These are phyloP conservation scores for Papiliotrema flavescens DNA, from an alignment of 1,284 basidiomycete genomes.

Conservation along the genomic window DNA sequence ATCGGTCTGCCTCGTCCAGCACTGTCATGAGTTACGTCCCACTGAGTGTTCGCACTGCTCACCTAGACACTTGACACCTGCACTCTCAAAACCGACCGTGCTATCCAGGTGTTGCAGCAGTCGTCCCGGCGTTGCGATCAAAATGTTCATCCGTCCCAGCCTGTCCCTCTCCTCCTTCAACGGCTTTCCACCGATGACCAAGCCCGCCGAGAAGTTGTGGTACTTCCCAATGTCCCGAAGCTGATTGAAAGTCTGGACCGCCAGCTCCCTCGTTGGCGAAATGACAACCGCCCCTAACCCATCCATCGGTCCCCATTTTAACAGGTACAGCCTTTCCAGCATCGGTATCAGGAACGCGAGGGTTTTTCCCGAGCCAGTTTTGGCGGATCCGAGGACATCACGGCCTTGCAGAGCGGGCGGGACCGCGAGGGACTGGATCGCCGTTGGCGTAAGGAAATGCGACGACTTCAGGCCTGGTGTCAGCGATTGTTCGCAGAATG, in stretches of 20 bases:
- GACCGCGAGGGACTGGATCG: slow-evolving; percentile 66
- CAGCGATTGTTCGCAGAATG: background rate
- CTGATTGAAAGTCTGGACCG: slow-evolving; percentile 96
- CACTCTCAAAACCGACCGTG: slow-evolving; percentile 88
- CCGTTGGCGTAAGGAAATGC: slow-evolving; percentile 81
- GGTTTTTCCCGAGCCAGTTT: slow-evolving; percentile 80
- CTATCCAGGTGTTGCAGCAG: slow-evolving; percentile 98
- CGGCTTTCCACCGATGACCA: slow-evolving; percentile 96
- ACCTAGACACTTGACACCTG: slow-evolving; percentile 88
- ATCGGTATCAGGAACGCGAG: slow-evolving; percentile 75
- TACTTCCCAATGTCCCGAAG: slow-evolving; percentile 84
- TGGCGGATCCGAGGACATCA: slow-evolving; percentile 72
- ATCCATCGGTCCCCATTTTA: slow-evolving; percentile 75
- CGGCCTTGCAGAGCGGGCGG: slow-evolving; percentile 63
- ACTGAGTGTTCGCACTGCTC: slow-evolving; percentile 65
- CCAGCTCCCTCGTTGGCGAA: slow-evolving; percentile 91
- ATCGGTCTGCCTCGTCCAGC: slow-evolving; percentile 95
- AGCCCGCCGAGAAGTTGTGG: slow-evolving; percentile 88
- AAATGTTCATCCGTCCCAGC: slow-evolving; percentile 89
- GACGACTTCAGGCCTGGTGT: slow-evolving; percentile 71
- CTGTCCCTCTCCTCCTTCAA: slow-evolving; percentile 89
- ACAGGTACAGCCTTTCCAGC: slow-evolving; percentile 68
- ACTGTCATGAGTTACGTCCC: slow-evolving; percentile 86
- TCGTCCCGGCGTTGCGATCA: slow-evolving; percentile 93
- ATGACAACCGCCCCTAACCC: slow-evolving; percentile 90